phyloP scores from a whole-genome alignment of 2,329 filamentous ascomycete genomes.

The Talaromyces albobiverticillius region DNA sequence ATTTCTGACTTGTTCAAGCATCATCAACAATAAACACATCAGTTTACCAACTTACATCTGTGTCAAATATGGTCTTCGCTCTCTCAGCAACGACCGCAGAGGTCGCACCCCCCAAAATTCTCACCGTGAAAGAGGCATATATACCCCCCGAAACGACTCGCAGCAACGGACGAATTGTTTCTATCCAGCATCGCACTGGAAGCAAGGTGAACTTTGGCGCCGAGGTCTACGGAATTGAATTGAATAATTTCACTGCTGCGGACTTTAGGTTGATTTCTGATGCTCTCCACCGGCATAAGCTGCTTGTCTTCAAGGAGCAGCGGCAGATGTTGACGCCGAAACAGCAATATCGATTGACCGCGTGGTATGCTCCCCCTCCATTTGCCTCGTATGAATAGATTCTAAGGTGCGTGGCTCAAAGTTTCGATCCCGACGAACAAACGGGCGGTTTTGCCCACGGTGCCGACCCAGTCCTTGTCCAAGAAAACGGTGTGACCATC shows the following conservation, averaged over 20 bases:
- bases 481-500: slow-evolving; percentile 33
- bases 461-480: slow-evolving; percentile 31
- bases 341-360: slow-evolving; percentile 35
- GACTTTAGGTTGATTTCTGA: slow-evolving; percentile 33
- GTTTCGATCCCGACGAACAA: slow-evolving; percentile 34
- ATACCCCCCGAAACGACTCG: neutral
- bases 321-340: slow-evolving; percentile 33
- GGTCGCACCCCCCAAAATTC: slow-evolving; percentile 1
- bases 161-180: slow-evolving; percentile 11
- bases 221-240: slow-evolving; percentile 34
- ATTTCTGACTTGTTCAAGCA: neutral
- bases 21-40: too few species aligned
- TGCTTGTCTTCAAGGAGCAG: slow-evolving; percentile 39
- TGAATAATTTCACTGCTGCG: slow-evolving; percentile 33
- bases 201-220: slow-evolving; percentile 37
- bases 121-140: slow-evolving; percentile 8
- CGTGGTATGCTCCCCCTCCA: slow-evolving; percentile 11
- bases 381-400: too few species aligned
- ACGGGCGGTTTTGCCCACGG: slow-evolving; percentile 40
- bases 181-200: slow-evolving; percentile 18
- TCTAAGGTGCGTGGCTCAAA: too few species aligned
- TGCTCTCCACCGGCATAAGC: slow-evolving; percentile 31
- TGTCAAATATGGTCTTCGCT: neutral
- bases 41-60: too few species aligned
- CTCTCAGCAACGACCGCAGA: neutral